phyloP scores from a whole-genome alignment of 441 rosid species.

The Sinapis alba region DNA sequence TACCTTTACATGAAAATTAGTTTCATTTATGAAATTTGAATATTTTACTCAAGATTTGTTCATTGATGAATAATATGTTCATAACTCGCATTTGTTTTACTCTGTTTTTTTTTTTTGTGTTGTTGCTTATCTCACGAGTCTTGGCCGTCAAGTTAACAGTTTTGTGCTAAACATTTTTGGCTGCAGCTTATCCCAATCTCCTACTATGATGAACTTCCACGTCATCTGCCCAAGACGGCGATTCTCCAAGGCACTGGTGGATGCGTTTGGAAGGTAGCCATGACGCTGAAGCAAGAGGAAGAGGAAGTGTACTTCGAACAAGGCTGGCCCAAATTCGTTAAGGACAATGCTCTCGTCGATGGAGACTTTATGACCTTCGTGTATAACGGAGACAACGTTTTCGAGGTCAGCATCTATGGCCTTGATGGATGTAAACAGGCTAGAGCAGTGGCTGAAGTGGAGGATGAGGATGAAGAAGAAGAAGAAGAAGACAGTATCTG shows the following conservation, averaged over 20 bases:
- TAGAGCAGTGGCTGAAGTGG: neutral
- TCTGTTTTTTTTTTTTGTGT: neutral
- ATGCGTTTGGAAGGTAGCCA: slow-evolving; percentile 15
- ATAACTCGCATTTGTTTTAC: neutral
- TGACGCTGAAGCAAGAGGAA: neutral
- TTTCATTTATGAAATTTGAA: neutral
- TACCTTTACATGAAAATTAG: neutral
- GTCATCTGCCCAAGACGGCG: slow-evolving; percentile 19
- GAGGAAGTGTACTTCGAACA: slow-evolving; percentile 1
- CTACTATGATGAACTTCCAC: slow-evolving; percentile 26
- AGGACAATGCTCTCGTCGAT: slow-evolving; percentile 19
- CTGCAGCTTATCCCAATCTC: slow-evolving; percentile 15
- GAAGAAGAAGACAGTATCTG: neutral
- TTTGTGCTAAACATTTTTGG: neutral
- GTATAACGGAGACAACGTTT: slow-evolving; percentile 16
- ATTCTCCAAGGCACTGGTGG: slow-evolving; percentile 27
- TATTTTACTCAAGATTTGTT: neutral
- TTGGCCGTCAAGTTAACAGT: neutral
- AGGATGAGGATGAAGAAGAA: neutral
- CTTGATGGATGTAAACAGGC: slow-evolving; percentile 17
- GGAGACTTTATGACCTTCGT: slow-evolving; percentile 34
- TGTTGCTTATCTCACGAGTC: neutral
- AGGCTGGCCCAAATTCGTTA: slow-evolving; percentile 30
- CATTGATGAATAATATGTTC: neutral
- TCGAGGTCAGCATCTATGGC: slow-evolving; percentile 34